These are phyloP conservation scores for Meyerozyma guilliermondii DNA, from an alignment of 1,139 yeast species.

Conservation along the genomic window DNA sequence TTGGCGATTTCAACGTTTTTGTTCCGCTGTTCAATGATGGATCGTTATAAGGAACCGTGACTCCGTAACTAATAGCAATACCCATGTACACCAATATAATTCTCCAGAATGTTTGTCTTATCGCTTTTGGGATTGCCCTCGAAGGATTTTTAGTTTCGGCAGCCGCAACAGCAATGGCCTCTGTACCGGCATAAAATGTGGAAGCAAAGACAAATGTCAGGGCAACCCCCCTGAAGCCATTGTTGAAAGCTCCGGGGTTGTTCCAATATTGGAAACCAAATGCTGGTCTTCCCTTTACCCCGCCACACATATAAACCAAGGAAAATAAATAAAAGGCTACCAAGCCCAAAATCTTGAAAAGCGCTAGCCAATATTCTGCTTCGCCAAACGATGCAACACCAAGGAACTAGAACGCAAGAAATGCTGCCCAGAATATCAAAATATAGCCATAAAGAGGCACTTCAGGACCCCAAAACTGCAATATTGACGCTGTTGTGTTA, in stretches of 20 bases:
- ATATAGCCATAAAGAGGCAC: slow-evolving; percentile 58
- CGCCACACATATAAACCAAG: slow-evolving; percentile 62
- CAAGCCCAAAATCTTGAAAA: slow-evolving; percentile 50
- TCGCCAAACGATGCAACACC: slow-evolving; percentile 65
- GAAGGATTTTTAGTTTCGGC: slow-evolving; percentile 53
- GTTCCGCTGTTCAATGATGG: slow-evolving; percentile 19
- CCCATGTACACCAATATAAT: slow-evolving; percentile 53
- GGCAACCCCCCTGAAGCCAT: slow-evolving; percentile 16
- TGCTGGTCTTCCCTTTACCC: slow-evolving; percentile 48
- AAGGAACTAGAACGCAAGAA: slow-evolving; percentile 48
- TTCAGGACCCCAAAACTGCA: slow-evolving; percentile 56
- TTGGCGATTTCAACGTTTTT: slow-evolving; percentile 36
- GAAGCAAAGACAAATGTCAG: slow-evolving; percentile 66
- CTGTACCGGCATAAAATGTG: slow-evolving; percentile 56
- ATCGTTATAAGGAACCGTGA: slow-evolving; percentile 52
- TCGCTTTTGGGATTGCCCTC: slow-evolving; percentile 53
- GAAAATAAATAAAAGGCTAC: slow-evolving; percentile 56
- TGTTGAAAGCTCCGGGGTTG: slow-evolving; percentile 26
- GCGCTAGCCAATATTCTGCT: slow-evolving; percentile 60
- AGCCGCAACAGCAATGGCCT: slow-evolving; percentile 53
- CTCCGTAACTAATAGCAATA: slow-evolving; percentile 46
- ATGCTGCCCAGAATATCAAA: slow-evolving; percentile 50
- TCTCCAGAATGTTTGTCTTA: slow-evolving; percentile 53
- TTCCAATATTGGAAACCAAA: slow-evolving; percentile 51
- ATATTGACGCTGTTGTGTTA: slow-evolving; percentile 48